Base-by-base conservation (phyloP, 352 stramenopile species). In the Globisporangium cylindrosporum region DNA sequence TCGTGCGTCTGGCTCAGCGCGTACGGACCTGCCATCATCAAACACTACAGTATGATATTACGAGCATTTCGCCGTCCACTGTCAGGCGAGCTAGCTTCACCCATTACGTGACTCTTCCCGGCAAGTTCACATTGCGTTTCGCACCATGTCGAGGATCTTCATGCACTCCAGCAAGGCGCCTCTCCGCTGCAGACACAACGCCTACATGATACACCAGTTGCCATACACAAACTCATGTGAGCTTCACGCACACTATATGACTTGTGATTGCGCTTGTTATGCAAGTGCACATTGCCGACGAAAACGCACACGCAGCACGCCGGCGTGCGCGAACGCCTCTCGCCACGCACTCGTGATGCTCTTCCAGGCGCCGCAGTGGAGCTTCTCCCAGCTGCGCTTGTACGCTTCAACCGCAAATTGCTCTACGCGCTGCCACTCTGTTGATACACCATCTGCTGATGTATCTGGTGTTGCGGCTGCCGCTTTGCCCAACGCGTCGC, bases 341-440 rank as follows among this genome's bases (percentile, higher is more conserved):
- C 84, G 79, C 85, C 84, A 95, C 55, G 82, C 75, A 7, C 68
- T 49, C 9, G 70, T 61, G 9, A 95, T 70, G 46, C 70, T 73
- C 61, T 92, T 91, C 87, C 87, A 95, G 65, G 70, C 81, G 4
- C 82, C 87, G 53, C 80, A 88, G 72, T 95, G 87, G 55, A 95
- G 67, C 12, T 78, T 76, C 67, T 95, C 85, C 85, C 85, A 95
- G 62, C 78, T 79, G 34, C 81, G 81, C 29, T 84, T 78, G 71
- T 91, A 90, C 5, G 77, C 82, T 7, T 78, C 75, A 0, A 56
- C 62, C 3, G 73, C 71, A 14, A 79, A 56, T 8, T 7, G 9
- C 41, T 60, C 67, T 1, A 59, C 43, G 2, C 8, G 29, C 5
- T 41, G 41, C 67, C 67, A 72, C 12, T 29, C 59, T 5, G 2